Evolutionary conservation across 192 early-diverging fungal genomes (phyloP), one percentile per base, ranked within the genome.

Genomic region (Coemansia umbellata): DNA sequence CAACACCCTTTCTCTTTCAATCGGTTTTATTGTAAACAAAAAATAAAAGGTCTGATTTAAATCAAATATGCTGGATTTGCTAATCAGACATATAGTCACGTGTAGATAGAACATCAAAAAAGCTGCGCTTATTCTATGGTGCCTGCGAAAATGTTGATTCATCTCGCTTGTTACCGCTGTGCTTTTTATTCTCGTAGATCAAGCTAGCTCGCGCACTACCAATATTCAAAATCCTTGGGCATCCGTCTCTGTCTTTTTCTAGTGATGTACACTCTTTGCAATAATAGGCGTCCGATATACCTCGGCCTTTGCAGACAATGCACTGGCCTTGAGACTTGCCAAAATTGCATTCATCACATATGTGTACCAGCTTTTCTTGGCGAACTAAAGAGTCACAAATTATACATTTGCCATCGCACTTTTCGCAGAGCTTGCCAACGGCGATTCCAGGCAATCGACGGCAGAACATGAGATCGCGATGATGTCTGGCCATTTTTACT

Each of bases 261-360:
- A 89, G 84, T 39, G 83, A 77, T 22, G 89, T 89, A 60, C 93
- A 97, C 39, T 89, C 87, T 33, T 84, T 89, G 72, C 95, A 97
- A 57, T 97, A 97, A 69, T 92, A 95, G 0, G 93, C 93, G 68
- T 95, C 92, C 14, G 90, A 91, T 18, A 95, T 82, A 18, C 95
- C 93, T 37, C 81, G 81, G 17, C 86, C 83, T 47, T 89, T 93
- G 61, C 95, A 97, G 42, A 95, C 78, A 8, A 95, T 87, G 66
- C 95, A 97, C 24, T 86, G 83, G 8, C 93, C 92, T 62, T 93
- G 87, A 55, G 85, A 86, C 26, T 85, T 84, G 47, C 95, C 93
- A 71, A 91, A 97, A 79, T 97, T 97, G 79, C 92, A 95, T 67
- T 97, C 93, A 58, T 94, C 92, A 65, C 95, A 97, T 37, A 95